These are phyloP conservation scores for Phytophthora sojae DNA, from an alignment of 352 stramenopile species.

Conservation along the genomic window DNA sequence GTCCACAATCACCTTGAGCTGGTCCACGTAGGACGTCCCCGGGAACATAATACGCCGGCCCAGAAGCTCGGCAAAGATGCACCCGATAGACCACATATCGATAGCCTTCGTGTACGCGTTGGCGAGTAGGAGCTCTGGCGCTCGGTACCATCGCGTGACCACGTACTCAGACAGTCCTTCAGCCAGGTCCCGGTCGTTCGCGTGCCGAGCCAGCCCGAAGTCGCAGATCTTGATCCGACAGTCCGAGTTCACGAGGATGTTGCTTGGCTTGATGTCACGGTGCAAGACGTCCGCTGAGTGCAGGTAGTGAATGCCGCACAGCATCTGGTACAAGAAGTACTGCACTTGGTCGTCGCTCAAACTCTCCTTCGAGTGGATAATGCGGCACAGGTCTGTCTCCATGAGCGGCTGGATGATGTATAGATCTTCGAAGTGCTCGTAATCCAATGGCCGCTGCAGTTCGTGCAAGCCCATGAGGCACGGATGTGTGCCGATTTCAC, in stretches of 20 bases:
- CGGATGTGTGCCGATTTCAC: slow-evolving; percentile 76
- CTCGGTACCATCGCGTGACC: slow-evolving; percentile 94
- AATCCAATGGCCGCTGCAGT: slow-evolving; percentile 81
- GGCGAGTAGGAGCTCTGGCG: slow-evolving; percentile 82
- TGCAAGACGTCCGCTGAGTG: slow-evolving; percentile 96
- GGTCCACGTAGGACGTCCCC: slow-evolving; percentile 88
- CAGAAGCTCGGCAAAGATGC: slow-evolving; percentile 99
- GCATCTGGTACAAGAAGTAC: slow-evolving; percentile 97
- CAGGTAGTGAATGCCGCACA: slow-evolving; percentile 96
- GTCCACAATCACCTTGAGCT: slow-evolving; percentile 89
- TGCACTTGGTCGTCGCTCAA: slow-evolving; percentile 95
- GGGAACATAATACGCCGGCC: slow-evolving; percentile 87
- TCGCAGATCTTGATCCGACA: slow-evolving; percentile 91
- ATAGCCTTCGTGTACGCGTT: slow-evolving; percentile 88
- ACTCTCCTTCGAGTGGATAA: slow-evolving; percentile 90
- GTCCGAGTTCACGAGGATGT: slow-evolving; percentile 96
- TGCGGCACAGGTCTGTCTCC: slow-evolving; percentile 96
- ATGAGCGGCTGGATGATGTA: slow-evolving; percentile 98
- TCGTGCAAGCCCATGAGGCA: slow-evolving; percentile 88
- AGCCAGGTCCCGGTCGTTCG: slow-evolving; percentile 78
- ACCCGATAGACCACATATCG: slow-evolving; percentile 98
- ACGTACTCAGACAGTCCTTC: slow-evolving; percentile 94
- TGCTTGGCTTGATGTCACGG: slow-evolving; percentile 97
- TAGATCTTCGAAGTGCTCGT: slow-evolving; percentile 95
- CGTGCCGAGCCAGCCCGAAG: slow-evolving; percentile 87